Evolutionary conservation across 352 stramenopile genomes (phyloP), one percentile per base, ranked within the genome.

Genomic region (Phytophthora syringae): DNA sequence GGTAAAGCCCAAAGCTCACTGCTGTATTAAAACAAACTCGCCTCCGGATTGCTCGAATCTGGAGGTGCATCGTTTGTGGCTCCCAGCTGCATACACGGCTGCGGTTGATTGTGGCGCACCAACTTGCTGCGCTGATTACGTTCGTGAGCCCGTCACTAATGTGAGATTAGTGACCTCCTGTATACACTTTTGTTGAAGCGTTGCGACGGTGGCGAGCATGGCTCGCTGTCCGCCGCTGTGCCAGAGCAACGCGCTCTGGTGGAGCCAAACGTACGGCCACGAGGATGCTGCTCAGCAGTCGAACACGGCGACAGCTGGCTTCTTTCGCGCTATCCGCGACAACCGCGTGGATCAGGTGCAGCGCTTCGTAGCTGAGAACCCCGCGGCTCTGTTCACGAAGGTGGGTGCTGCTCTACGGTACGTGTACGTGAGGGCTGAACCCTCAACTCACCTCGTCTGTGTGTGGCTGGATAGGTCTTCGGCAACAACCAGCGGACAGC

Each of bases 371-470:
- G 36, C 50, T 28, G n/a, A 47, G n/a, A 56, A 74, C 24, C 73
- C 78, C 2, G 48, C 70, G n/a, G 57, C 64, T 50, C 48, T 73
- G 24, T 70, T 78, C 73, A 71, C 63, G 25, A 86, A 86, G 73
- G 75, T 86, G 47, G 48, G 56, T 43, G 25, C 27, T 7, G 16
- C 2, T n/a, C n/a, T n/a, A n/a, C n/a, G n/a, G n/a, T n/a, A n/a
- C n/a, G n/a, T n/a, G n/a, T n/a, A n/a, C n/a, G n/a, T n/a, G n/a
- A 10, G 52, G 40, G 30, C 21, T 64, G 61, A 22, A 40, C 18
- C n/a, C 10, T n/a, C 7, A 15, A 4, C 49, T 73, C 20, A 60
- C 39, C 28, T 52, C 40, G n/a, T 44, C 39, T 47, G 44, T 52
- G 21, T 50, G 21, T 39, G 32, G 15, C 40, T 60, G 50, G 47